Percentiles rank a stretch among this genome's conserved stretches.
Conservation (phyloP, 2,329 filamentous ascomycete species). For the Cercospora sp. region DNA sequence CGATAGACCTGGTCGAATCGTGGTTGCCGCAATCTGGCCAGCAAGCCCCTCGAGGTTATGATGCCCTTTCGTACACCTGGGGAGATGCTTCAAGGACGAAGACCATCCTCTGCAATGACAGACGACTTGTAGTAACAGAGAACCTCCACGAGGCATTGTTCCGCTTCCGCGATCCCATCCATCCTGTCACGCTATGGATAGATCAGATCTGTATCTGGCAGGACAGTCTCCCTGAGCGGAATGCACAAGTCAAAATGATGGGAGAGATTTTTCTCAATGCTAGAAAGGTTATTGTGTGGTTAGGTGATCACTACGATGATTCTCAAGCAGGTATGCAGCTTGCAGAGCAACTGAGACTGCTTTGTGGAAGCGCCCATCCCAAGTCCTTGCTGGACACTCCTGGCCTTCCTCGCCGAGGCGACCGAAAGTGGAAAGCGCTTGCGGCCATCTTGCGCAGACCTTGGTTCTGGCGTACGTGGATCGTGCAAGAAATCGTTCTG, state of each 20-base stretch:
- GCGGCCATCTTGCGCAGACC: slow-evolving; percentile 32
- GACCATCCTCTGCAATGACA: slow-evolving; percentile 33
- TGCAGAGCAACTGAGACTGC: slow-evolving; percentile 30
- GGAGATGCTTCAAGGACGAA: slow-evolving; percentile 28
- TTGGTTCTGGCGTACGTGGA: slow-evolving; percentile 37
- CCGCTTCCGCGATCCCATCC: slow-evolving; percentile 30
- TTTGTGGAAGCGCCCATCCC: slow-evolving; percentile 15
- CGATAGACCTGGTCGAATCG: slow-evolving; percentile 32
- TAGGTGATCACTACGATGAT: slow-evolving; percentile 34
- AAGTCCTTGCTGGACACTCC: slow-evolving; percentile 24
- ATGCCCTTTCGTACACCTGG: slow-evolving; percentile 38
- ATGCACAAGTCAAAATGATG: slow-evolving; percentile 38
- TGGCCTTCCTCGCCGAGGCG: slow-evolving; percentile 32
- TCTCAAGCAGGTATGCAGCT: slow-evolving; percentile 35
- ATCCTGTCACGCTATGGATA: slow-evolving; percentile 32
- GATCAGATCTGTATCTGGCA: slow-evolving; percentile 39
- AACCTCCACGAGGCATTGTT: slow-evolving; percentile 34
- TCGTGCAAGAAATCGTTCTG: slow-evolving; percentile 38
- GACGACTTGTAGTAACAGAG: slow-evolving; percentile 28
- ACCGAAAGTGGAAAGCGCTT: slow-evolving; percentile 33
- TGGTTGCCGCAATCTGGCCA: slow-evolving; percentile 28
- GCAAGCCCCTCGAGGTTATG: slow-evolving; percentile 25
- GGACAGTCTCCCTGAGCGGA: slow-evolving; percentile 32
- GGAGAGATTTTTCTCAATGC: slow-evolving; percentile 36
- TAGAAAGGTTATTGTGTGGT: slow-evolving; percentile 35